Conservation (phyloP, 371 early-diverging fungal genomes). For the Mucor lusitanicus region DNA sequence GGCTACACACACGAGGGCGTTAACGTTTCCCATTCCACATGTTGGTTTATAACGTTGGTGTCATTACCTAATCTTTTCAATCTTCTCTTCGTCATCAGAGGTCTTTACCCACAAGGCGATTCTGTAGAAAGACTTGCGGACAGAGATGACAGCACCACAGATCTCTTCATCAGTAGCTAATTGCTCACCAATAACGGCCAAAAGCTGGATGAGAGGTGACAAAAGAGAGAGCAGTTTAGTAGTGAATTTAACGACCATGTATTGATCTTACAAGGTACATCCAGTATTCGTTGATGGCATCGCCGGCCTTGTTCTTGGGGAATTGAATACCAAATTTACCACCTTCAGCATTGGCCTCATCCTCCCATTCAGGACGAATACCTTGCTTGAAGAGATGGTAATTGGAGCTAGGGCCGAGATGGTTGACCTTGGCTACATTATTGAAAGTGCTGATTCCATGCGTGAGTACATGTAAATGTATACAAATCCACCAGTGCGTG, state of each 20-base stretch:
- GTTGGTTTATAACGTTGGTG: too few species aligned
- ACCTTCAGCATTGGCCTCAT: constrained; percentile 92
- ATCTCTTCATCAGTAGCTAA: constrained; percentile 81
- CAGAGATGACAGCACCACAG: constrained; percentile 90
- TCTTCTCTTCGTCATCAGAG: constrained; percentile 65
- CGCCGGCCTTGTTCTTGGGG: constrained; percentile 70
- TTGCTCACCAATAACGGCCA: constrained; percentile 91
- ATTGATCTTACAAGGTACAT: constrained; percentile 68
- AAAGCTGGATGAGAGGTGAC: constrained; percentile 48
- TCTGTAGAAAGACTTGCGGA: constrained; percentile 79
- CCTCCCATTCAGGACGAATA: constrained; percentile 99
- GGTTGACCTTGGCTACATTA: constrained; percentile 82
- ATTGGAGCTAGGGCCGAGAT: constrained; percentile 82
- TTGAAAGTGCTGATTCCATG: constrained; percentile 77
- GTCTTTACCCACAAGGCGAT: constrained; percentile 91
- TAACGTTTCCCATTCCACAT: too few species aligned
- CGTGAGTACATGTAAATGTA: neutral
- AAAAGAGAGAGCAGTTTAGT: neutral
- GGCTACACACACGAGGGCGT: too few species aligned
- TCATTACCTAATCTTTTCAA: constrained; percentile 71
- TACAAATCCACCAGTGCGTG: neutral
- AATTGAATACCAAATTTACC: constrained; percentile 95
- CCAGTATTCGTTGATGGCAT: constrained; percentile 85
- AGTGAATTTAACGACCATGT: neutral
- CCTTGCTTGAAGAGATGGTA: constrained; percentile 97